Conservation (phyloP, 2,329 filamentous ascomycete species). For the Cladosporium sp. region DNA sequence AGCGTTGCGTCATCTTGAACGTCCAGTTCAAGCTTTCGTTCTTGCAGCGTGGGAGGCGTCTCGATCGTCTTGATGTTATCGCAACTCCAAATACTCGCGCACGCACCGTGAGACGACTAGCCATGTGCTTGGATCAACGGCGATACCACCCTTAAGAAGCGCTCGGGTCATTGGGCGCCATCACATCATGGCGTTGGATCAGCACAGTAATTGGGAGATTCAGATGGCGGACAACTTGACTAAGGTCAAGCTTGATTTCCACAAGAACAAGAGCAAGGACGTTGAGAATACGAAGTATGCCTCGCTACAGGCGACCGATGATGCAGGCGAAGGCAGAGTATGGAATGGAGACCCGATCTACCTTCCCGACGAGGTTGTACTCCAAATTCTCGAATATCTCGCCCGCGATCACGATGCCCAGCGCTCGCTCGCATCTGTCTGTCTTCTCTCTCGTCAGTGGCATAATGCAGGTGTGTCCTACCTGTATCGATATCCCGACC, state of each 20-base stretch:
- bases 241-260: slow-evolving; percentile 23
- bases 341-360: slow-evolving; percentile 36
- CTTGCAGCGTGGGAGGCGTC: neutral
- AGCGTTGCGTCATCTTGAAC: slow-evolving; percentile 14
- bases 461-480: slow-evolving; percentile 52
- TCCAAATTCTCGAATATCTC: slow-evolving; percentile 51
- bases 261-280: slow-evolving; percentile 18
- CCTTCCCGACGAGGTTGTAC: slow-evolving; percentile 57
- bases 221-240: slow-evolving; percentile 39
- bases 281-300: neutral
- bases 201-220: slow-evolving; percentile 38
- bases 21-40: neutral
- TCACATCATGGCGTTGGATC: slow-evolving; percentile 36
- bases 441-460: slow-evolving; percentile 57
- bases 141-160: neutral
- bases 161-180: neutral
- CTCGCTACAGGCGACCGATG: neutral
- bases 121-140: slow-evolving; percentile 3
- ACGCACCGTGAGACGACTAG: neutral
- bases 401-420: slow-evolving; percentile 44
- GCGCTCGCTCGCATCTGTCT: slow-evolving; percentile 51
- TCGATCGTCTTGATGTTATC: neutral
- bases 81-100: neutral
- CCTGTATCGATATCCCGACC: slow-evolving; percentile 55
- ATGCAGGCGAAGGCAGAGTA: slow-evolving; percentile 9